Evolutionary conservation across 176 grass and related monocot genomes (phyloP), one percentile per base, ranked within the genome.

Genomic region (Musa acuminata): DNA sequence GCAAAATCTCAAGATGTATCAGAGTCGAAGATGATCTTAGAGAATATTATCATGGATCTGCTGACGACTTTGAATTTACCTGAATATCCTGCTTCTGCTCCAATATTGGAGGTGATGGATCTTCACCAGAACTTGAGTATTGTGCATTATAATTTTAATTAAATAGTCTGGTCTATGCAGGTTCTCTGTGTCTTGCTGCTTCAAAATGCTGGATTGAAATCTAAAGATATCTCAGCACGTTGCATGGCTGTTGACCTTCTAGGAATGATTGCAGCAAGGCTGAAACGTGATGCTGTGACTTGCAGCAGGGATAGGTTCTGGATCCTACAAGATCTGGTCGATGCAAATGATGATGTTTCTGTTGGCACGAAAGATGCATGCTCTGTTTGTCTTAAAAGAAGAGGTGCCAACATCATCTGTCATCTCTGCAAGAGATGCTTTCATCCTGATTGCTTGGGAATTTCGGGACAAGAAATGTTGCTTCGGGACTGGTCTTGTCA

Each of bases 231-330:
- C 71, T 84, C 89, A 77, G 96, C 83, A 64, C 96, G 96, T 55
- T 99, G 96, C 80, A 85, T 99, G 85, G 96, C 96, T 81, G 93
- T 99, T 84, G 96, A 99, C 53, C 83, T 99, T 84, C 86, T 99
- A 62, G 96, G 96, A 75, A 83, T 80, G 75, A 90, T 99, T 82
- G 96, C 96, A 80, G 84, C 96, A 78, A 88, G 91, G 78, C 80
- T 99, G 55, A 99, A 99, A 86, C 88, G 84, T 22, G 96, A 95
- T 86, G 84, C 91, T 75, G 86, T 87, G 17, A 84, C 54, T 76
- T 86, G 78, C 84, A 89, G 81, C 74, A 74, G 70, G 52, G 82
- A 99, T 79, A 91, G 80, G 67, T 86, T 89, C 78, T 99, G 96
- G 96, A 86, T 99, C 90, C 79, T 99, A 70, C 78, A 95, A 82